These are phyloP conservation scores for Zasmidium angulare DNA, from an alignment of 2,329 filamentous ascomycete species.

Conservation along the genomic window DNA sequence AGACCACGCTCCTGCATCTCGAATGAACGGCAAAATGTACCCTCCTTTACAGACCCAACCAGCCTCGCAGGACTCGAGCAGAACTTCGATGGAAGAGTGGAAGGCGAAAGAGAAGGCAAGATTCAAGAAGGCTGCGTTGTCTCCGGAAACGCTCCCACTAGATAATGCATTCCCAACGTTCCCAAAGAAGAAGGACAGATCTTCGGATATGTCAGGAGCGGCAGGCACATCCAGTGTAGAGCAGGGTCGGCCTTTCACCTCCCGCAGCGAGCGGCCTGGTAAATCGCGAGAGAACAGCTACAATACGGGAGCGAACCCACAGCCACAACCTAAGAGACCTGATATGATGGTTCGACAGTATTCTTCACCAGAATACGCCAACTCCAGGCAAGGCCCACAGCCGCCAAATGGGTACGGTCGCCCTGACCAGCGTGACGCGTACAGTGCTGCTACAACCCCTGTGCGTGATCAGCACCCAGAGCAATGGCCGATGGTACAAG, in stretches of 20 bases:
- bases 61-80: slow-evolving; percentile 14
- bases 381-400: slow-evolving; percentile 1
- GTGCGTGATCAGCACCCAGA: slow-evolving; percentile 21
- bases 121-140: slow-evolving; percentile 28
- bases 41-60: neutral
- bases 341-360: slow-evolving; percentile 12
- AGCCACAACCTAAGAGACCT: slow-evolving; percentile 9
- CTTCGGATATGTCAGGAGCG: slow-evolving; percentile 12
- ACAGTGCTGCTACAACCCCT: slow-evolving; percentile 4
- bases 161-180: slow-evolving; percentile 53
- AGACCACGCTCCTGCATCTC: neutral
- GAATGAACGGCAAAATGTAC: neutral
- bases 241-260: slow-evolving; percentile 12
- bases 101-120: slow-evolving; percentile 33
- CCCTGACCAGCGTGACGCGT: slow-evolving; percentile 2
- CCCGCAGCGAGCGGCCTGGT: slow-evolving; percentile 6
- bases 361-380: slow-evolving; percentile 5
- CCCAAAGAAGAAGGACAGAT: slow-evolving; percentile 34
- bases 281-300: slow-evolving; percentile 17
- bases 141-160: slow-evolving; percentile 32
- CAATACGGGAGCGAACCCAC: slow-evolving; percentile 1
- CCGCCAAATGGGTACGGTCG: slow-evolving; percentile 10
- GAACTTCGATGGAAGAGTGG: slow-evolving; percentile 36
- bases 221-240: slow-evolving; percentile 22
- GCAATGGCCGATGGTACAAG: slow-evolving; percentile 25